Evolutionary conservation across 352 stramenopile species (phyloP), one percentile per base, ranked within the genome.

Genomic region (Pythium scleroteichum): DNA sequence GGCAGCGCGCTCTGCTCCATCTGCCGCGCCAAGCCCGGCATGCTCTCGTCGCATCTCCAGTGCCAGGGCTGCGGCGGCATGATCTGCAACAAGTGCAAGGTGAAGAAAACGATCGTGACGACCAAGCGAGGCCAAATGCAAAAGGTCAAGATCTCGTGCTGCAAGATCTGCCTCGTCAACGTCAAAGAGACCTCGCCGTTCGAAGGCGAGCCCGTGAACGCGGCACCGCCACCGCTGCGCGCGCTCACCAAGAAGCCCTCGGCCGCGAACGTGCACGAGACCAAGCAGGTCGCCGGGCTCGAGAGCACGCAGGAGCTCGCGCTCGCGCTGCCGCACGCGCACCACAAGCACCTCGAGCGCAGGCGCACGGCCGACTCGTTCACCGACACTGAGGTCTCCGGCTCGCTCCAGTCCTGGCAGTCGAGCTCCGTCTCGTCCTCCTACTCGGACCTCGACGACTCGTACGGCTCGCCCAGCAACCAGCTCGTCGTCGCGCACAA

Each of bases 41-140:
- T 92, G 32, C 48, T 90, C 50, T 85, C 76, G 12, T 85, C 74
- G 12, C 78, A 85, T 52, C 41, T 76, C 2, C 71, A 68, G 59
- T 87, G 76, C 56, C 73, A 92, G 55, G 82, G 76, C 9, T 92
- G 83, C 39, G 80, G 80, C n/a, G 70, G 66, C 19, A 76, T 88
- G 26, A 85, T 90, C 41, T 92, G 83, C 67, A 80, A 67, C 54
- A 92, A 90, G 63, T 92, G 83, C 54, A 75, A 76, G 8, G 72
- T 92, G 41, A 80, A 78, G 19, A 88, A 87, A 61, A 56, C 73
- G 32, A 81, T 76, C 2, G 79, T 88, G 50, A 74, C 66, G 9
- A 47, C 46, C 8, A 76, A 73, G 24, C 67, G 71, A 26, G 78
- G 80, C 47, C 20, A 39, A 0, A 46, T 24, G 10, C 54, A 13